Evolutionary conservation across 2,329 filamentous ascomycete genomes (phyloP).

Genomic region (Lasiodiplodia gonubiensis): DNA sequence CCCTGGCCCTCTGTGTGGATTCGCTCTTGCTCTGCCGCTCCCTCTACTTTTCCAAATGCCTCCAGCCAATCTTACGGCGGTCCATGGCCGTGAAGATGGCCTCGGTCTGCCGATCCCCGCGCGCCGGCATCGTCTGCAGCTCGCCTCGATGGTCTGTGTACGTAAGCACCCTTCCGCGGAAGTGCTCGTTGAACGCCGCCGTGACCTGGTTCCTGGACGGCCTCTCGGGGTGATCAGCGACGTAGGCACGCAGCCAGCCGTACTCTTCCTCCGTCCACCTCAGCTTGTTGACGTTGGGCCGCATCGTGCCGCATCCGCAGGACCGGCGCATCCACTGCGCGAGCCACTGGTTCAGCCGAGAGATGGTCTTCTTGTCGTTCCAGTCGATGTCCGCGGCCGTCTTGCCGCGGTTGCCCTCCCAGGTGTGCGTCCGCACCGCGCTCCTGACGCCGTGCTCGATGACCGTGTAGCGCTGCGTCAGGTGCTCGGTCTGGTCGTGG

Average conservation of each 20-base stretch:
- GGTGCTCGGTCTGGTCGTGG: background rate
- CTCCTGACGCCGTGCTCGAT: background rate
- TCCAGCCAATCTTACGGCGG: background rate
- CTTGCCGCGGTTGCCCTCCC: background rate
- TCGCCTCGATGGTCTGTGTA: background rate
- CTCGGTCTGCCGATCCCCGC: background rate
- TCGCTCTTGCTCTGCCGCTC: background rate
- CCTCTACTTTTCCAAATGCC: background rate
- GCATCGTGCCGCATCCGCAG: background rate
- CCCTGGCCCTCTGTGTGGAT: too few species aligned
- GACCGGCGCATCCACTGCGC: background rate
- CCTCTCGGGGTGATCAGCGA: background rate
- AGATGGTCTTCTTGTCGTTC: background rate
- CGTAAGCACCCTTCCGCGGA: background rate
- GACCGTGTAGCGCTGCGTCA: background rate
- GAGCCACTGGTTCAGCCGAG: background rate
- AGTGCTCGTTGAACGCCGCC: background rate
- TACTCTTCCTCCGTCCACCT: background rate
- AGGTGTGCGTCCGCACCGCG: background rate
- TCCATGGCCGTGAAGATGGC: background rate
- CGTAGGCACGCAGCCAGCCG: background rate
- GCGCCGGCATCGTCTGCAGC: background rate
- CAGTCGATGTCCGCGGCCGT: background rate
- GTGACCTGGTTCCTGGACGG: background rate
- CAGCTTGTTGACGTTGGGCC: too few species aligned